Evolutionary conservation across 108 stramenopile species (phyloP), one percentile per base, ranked within the genome.

Genomic region (Cyclotella sp.): DNA sequence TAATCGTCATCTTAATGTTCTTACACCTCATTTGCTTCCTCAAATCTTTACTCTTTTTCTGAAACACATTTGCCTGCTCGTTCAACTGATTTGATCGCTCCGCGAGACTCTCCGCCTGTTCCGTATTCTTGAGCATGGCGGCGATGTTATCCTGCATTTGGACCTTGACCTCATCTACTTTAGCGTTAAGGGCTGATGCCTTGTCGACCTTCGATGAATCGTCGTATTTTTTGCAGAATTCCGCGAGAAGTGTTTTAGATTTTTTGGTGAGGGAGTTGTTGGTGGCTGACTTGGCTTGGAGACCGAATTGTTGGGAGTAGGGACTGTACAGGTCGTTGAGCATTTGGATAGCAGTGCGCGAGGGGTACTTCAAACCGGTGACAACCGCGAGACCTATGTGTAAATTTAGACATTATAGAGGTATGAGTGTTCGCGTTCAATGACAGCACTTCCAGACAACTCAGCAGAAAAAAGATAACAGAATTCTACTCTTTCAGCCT

Each of bases 1-100:
- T 76, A 40, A 94, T 54, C 42, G 95, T 96, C 93, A 93, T 93
- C 69, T 96, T 96, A 29, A 94, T 73, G 74, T 94, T 96, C 89
- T 96, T 96, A 84, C 95, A 96, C 75, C 81, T 86, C 95, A 96
- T 96, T 84, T 94, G 93, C 61, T 93, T 93, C 69, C 84, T 85
- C 67, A 96, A 71, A 71, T 91, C 90, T 24, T 85, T 91, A 71
- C 81, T 83, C 69, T 88, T 81, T 79, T 93, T 96, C 87, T 94
- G 92, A 78, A 96, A 96, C 9, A 96, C 95, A 60, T 86, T 85
- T 24, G 93, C 93, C 84, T 96, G 95, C 64, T 96, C 95, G 55
- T 93, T 93, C 76, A 96, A 80, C 82, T 94, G 91, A 72, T 91
- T 87, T 4, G 89, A 85, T 70, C 91, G 86, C 52, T 91, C 91